A percentile compares a stretch with the other conserved stretches of the same genome.
These are phyloP conservation scores for Pelargonium myrrhifolium DNA, from an alignment of 441 rosid species.

Conservation along the genomic window DNA sequence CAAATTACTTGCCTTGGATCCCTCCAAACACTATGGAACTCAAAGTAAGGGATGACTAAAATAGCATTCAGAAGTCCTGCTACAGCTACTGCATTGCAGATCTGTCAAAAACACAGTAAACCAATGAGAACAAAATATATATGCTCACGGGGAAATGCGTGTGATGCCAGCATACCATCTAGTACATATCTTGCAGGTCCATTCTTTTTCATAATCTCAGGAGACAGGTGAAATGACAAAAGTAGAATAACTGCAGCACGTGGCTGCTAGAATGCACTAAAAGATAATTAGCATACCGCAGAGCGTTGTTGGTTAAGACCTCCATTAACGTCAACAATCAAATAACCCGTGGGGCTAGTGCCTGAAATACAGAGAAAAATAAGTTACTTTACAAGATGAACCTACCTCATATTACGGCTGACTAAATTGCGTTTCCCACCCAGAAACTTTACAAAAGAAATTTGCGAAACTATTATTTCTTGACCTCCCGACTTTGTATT, in stretches of 20 bases:
- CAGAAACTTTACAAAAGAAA: neutral
- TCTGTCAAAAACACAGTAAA: slow-evolving; percentile 33
- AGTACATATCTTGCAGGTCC: slow-evolving; percentile 4
- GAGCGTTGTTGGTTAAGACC: slow-evolving; percentile 98
- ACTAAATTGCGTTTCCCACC: neutral
- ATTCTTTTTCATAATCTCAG: neutral
- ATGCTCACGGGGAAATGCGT: neutral
- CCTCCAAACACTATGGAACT: slow-evolving; percentile 73
- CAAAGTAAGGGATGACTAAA: slow-evolving; percentile 71
- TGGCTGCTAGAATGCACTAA: neutral
- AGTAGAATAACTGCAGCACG: slow-evolving; percentile 4
- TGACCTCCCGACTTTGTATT: neutral
- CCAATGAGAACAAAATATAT: neutral
- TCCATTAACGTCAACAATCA: slow-evolving; percentile 85
- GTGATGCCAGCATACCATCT: neutral
- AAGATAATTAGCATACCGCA: slow-evolving; percentile 44
- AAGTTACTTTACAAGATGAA: neutral
- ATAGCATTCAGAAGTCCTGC: slow-evolving; percentile 83
- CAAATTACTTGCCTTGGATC: slow-evolving; percentile 61
- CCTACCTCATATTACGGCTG: neutral
- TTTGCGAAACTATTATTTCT: neutral
- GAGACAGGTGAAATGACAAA: neutral
- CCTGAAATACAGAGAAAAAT: slow-evolving; percentile 35
- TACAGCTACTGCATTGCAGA: slow-evolving; percentile 94
- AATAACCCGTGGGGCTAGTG: slow-evolving; percentile 51